Evolutionary conservation across 176 grass and related monocot genomes (phyloP).

Genomic region (Pontederia paniculata): DNA sequence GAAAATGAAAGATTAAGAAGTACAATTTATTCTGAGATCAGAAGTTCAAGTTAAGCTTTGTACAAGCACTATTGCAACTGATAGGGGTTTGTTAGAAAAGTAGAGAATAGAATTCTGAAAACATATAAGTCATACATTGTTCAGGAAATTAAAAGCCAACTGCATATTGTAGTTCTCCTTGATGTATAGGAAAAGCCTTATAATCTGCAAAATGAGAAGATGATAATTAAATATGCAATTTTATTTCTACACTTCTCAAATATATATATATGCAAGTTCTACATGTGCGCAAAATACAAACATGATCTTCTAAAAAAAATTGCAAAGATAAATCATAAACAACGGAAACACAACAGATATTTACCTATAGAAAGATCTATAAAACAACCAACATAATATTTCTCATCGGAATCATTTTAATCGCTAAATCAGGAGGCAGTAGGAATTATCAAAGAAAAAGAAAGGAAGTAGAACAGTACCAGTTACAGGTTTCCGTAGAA

Average conservation of each 20-base stretch:
- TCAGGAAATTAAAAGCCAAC: conserved; percentile 82
- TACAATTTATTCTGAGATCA: no score
- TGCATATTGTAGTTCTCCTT: conserved; percentile 71
- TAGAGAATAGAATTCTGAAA: conserved; percentile 11
- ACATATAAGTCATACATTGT: conserved; percentile 55
- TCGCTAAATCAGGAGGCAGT: no score
- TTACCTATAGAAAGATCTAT: no score
- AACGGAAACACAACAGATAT: background rate
- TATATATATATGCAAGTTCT: background rate
- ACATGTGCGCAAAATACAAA: background rate
- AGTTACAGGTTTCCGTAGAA: no score
- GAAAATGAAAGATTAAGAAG: no score
- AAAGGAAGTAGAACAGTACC: no score
- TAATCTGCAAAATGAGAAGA: conserved; percentile 54
- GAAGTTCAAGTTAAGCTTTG: no score
- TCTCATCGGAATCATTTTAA: no score
- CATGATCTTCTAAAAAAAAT: no score
- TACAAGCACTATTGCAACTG: no score
- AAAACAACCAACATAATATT: no score
- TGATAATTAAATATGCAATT: conserved; percentile 17
- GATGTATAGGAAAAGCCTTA: conserved; percentile 83
- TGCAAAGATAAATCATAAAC: background rate
- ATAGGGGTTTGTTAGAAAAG: background rate
- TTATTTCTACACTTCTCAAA: background rate
- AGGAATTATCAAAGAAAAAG: no score